Base-by-base conservation (phyloP, 2,329 filamentous ascomycete genomes). In the Cytospora leucostoma region DNA sequence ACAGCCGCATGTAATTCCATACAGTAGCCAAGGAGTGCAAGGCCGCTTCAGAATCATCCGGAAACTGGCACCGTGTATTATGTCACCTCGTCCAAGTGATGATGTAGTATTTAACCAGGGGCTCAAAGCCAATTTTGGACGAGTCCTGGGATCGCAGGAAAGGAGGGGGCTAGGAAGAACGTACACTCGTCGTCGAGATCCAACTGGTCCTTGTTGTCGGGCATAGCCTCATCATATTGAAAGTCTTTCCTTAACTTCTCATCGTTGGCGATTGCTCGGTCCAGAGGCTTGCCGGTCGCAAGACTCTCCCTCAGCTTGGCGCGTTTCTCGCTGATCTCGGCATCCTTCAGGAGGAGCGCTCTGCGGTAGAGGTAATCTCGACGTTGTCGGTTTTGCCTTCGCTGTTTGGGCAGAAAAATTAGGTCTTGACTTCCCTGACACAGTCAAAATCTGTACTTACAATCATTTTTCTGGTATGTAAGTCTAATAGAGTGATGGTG, bases 321-420 rank as follows among this genome's bases (percentile, higher is more conserved):
- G 71, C 94, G 84, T 76, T 97, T 97, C 75, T 96, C 92, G 63
- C 90, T 91, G 68, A 96, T 96, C 72, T 97, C 94, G 66, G 94
- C 94, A 79, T 97, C 92, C 69, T 90, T 88, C 51, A 97, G 85
- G 27, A 92, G 88, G 63, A 97, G 83, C 44, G 95, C 94, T 72
- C 91, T 89, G 65, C 94, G 88, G 76, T 97, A 96, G 71, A 99
- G 87, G 76, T 98, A 96, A 74, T 96, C 92, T 70, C 91, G 84
- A 70, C 92, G 84, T 76, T 93, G 87, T 69, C 91, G 87, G 66
- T 89, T 88, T 83, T 92, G 89, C 82, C 88, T 85, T 71, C 89
- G 85, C 79, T 85, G 68, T 19, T 35, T 4, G 61, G 54, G 8
- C 51, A 40, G 19, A 53, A 4, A 15, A 61, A 63, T 68, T 58